Conservation (phyloP, 129 eudicot genomes). For the Ambrosia artemisiifolia region DNA sequence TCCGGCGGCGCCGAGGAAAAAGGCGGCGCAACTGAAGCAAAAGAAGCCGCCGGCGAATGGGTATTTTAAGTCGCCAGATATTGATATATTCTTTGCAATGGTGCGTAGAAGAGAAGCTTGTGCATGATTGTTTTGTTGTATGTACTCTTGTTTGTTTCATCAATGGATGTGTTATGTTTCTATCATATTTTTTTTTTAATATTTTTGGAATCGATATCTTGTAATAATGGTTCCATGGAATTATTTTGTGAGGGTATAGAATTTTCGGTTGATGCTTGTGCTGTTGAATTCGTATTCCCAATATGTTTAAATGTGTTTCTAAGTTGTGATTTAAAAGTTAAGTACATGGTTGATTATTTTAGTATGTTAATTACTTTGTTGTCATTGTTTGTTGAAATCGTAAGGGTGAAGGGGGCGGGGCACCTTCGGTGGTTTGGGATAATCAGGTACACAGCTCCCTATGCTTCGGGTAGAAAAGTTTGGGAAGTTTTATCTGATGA, state of each 20-base stretch:
- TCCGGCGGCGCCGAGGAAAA: constrained; percentile 65
- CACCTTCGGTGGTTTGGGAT: no score
- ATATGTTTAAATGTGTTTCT: no score
- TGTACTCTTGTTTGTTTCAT: neutral
- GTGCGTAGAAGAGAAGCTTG: constrained; percentile 37
- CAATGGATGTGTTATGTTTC: neutral
- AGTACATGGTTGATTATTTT: no score
- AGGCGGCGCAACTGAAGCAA: constrained; percentile 33
- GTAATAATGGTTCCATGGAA: constrained; percentile 15
- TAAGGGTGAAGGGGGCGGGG: no score
- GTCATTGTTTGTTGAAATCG: no score
- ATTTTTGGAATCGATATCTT: constrained; percentile 15
- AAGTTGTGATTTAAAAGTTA: no score
- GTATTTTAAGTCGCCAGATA: constrained; percentile 59
- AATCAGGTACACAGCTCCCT: no score
- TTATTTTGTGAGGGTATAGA: constrained; percentile 13
- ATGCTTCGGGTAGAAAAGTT: no score
- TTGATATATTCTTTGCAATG: constrained; percentile 51
- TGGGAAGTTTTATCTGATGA: no score
- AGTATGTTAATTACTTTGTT: no score
- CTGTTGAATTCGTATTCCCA: neutral
- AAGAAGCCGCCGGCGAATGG: constrained; percentile 48
- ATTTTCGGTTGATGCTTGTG: neutral
- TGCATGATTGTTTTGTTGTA: neutral
- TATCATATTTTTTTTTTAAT: neutral